Evolutionary conservation across 768 basidiomycete genomes (phyloP), one percentile per base, ranked within the genome.

Genomic region (Termitomyces sp.): DNA sequence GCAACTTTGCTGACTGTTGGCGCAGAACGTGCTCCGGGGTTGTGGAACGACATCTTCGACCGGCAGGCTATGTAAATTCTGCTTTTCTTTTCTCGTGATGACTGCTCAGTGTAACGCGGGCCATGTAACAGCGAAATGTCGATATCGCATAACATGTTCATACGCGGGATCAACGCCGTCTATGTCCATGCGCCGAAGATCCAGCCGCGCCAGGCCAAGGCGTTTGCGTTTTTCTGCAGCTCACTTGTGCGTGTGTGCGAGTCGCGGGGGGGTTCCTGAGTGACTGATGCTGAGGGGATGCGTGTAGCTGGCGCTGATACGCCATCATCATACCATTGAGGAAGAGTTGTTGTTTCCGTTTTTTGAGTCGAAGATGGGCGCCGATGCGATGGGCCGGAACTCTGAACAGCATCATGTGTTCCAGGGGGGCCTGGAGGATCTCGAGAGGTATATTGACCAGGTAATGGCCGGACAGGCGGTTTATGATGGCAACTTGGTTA

Each of bases 401-500:
- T 70, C 7, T 62, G 33, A 33, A 11, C 33, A 71, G 40, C 72
- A 72, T 28, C 54, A 62, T 13, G 36, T 28, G 4, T 73, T 73
- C 53, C 58, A 68, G 20, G 64, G 65, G 7, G 60, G 68, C 8
- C 56, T 72, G 5, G 60, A 63, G 6, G 65, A 64, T 24, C 58
- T 67, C 2, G 64, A 68, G 55, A 55, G 44, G 20, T 69, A 69
- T 22, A 74, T 86, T 56, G 75, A 83, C 59, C 80, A 84, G 35
- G 80, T 87, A 11, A 79, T 83, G 63, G 80, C 76, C 47, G 76
- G 86, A 35, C 79, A 82, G 35, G 72, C 75, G 50, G 76, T 81
- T 60, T 87, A 87, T 62, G 33, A 33, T 0, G 30, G 30, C 1
- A 9, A 32, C 30, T 9, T 32, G 30, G 30, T 32, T 11, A 3